Evolutionary conservation across 2,329 filamentous ascomycete genomes (phyloP).

Genomic region (Xylaria polymorpha): DNA sequence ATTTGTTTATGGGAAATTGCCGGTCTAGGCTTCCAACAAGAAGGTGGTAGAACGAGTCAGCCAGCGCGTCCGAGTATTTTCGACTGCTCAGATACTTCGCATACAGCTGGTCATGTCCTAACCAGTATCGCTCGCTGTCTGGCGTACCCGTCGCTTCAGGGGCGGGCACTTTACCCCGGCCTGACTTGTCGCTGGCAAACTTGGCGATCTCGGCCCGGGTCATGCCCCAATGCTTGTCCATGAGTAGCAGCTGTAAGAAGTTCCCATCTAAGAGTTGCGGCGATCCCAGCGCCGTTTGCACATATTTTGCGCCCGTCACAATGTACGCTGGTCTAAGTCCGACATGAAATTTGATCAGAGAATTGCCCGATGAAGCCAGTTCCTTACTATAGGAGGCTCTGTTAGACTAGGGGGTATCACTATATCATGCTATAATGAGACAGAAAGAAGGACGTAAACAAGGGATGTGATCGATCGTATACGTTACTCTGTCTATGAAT

Average conservation of each 20-base stretch:
- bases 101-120: constrained; percentile 35
- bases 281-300: constrained; percentile 37
- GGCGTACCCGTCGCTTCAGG: constrained; percentile 38
- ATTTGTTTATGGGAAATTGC: not conserved
- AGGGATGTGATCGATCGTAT: no score
- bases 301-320: constrained; percentile 32
- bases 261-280: constrained; percentile 21
- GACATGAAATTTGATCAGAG: no score
- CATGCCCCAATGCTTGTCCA: constrained; percentile 34
- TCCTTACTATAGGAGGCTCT: no score
- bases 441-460: no score
- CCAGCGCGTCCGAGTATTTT: constrained; percentile 27
- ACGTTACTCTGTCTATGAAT: constrained; percentile 31
- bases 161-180: constrained; percentile 32
- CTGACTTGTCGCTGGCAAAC: constrained; percentile 38
- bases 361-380: no score
- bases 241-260: constrained; percentile 25
- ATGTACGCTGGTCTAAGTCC: constrained; percentile 40
- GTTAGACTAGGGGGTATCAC: no score
- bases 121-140: constrained; percentile 42
- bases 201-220: constrained; percentile 32
- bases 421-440: no score
- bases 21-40: constrained; percentile 34
- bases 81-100: constrained; percentile 33
- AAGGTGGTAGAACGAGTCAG: constrained; percentile 30